phyloP scores from a whole-genome alignment of 2,329 filamentous ascomycete species.

The Purpureocillium takamizusanense region DNA sequence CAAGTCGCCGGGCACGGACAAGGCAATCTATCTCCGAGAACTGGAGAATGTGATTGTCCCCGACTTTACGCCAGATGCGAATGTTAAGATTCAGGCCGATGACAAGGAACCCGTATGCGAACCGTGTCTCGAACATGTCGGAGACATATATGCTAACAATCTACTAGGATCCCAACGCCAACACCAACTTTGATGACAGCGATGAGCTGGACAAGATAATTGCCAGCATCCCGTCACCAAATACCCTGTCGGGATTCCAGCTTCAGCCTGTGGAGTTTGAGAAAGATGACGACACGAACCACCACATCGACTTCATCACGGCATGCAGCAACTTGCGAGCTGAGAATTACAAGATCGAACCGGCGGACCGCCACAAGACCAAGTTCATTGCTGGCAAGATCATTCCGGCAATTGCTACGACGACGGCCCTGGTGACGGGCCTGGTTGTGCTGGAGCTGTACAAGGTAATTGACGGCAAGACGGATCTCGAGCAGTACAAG shows the following conservation, averaged over 20 bases:
- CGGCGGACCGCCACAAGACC: slow-evolving; percentile 91
- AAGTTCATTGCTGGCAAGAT: slow-evolving; percentile 99
- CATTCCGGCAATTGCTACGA: slow-evolving; percentile 96
- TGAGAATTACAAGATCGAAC: slow-evolving; percentile 94
- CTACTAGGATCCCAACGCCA: slow-evolving; percentile 68
- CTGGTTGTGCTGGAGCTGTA: slow-evolving; percentile 87
- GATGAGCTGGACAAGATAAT: slow-evolving; percentile 68
- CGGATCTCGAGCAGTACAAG: slow-evolving; percentile 97
- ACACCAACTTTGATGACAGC: slow-evolving; percentile 55
- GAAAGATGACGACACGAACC: slow-evolving; percentile 96
- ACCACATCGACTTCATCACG: slow-evolving; percentile 98
- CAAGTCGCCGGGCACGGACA: slow-evolving; percentile 64
- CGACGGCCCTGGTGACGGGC: slow-evolving; percentile 89
- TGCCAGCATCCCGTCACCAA: slow-evolving; percentile 65
- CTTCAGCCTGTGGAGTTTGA: slow-evolving; percentile 91
- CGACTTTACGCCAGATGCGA: slow-evolving; percentile 83
- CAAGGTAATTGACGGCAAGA: slow-evolving; percentile 94
- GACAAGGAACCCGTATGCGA: slow-evolving; percentile 75
- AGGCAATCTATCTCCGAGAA: slow-evolving; percentile 66
- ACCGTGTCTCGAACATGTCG: neutral
- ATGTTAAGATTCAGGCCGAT: slow-evolving; percentile 92
- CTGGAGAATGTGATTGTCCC: slow-evolving; percentile 90
- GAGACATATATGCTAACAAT: neutral
- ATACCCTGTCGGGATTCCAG: slow-evolving; percentile 78
- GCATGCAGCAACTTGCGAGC: slow-evolving; percentile 93